Evolutionary conservation across 306 rosid genomes (phyloP).

Genomic region (Fagus crenata): DNA sequence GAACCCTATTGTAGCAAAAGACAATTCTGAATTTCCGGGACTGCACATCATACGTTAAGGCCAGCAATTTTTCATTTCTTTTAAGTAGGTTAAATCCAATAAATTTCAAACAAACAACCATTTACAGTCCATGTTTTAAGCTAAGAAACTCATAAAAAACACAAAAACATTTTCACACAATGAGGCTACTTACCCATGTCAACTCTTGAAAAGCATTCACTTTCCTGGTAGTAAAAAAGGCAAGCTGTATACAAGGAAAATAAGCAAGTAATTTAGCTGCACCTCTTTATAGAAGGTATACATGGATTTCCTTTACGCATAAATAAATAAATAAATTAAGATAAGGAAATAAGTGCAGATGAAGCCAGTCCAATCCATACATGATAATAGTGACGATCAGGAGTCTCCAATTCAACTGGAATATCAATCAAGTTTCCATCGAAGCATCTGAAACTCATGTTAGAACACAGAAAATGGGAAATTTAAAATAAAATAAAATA

Average conservation of each 20-base stretch:
- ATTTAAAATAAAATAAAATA: background rate
- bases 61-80: background rate
- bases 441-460: constrained; percentile 48
- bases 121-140: constrained; percentile 13
- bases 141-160: constrained; percentile 9
- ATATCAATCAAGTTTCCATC: constrained; percentile 76
- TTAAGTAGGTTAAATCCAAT: background rate
- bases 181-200: constrained; percentile 71
- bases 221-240: constrained; percentile 71
- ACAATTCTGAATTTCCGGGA: too few relatives aligned
- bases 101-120: background rate
- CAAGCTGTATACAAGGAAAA: constrained; percentile 58
- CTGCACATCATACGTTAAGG: background rate
- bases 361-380: constrained; percentile 39
- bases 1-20: background rate
- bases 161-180: constrained; percentile 13
- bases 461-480: background rate
- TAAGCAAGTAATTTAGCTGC: constrained; percentile 9
- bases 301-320: background rate
- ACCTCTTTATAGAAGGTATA: background rate
- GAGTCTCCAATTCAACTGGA: constrained; percentile 95
- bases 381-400: constrained; percentile 92
- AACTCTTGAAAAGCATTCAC: constrained; percentile 79
- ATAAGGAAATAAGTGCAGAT: background rate
- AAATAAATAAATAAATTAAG: constrained; percentile 4